Evolutionary conservation across 306 rosid species (phyloP), one percentile per base, ranked within the genome.

Genomic region (Inga oerstediana): DNA sequence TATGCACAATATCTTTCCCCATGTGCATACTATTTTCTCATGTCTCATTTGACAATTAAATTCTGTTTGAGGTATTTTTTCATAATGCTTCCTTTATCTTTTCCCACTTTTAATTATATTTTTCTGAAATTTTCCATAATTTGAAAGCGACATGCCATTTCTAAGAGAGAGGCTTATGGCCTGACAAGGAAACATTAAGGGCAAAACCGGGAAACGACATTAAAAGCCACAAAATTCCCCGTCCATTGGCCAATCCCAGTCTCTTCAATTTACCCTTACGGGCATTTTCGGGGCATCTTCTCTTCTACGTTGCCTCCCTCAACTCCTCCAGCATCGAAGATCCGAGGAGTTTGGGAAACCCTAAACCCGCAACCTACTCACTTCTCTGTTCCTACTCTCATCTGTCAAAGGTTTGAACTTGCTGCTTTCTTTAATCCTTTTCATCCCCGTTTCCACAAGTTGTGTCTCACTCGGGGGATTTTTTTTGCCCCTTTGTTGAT

Each of bases 331-430:
- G 67, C 58, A 27, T 77, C 45, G 64, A 41, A 81, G 85, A 90
- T 84, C 91, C 91, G 77, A 89, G 88, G 85, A 85, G 88, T 89
- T 83, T 84, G 82, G 86, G 88, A 85, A 80, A 75, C 80, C 87
- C 87, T 79, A 79, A 58, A 70, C 73, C 80, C 76, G 7, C 12
- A 39, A 24, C 68, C 62, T 10, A n/a, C 62, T n/a, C 34, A 24
- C 68, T 82, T 62, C 46, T 79, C 80, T 74, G 30, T 39, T 82
- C 34, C 52, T 79, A 66, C 78, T 22, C 49, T 69, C 72, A 56
- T 45, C 65, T 44, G 17, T 64, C 62, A 78, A 72, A 84, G 86
- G 65, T 83, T 58, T 46, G 35, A 54, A 73, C 12, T 19, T 75
- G 32, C 48, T 52, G 20, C 49, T 35, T 0, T 45, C 14, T 34